A percentile compares a stretch with the other conserved stretches of the same genome.
phyloP scores from a whole-genome alignment of 2,329 filamentous ascomycete species.

The Ophiocordyceps robertsii region DNA sequence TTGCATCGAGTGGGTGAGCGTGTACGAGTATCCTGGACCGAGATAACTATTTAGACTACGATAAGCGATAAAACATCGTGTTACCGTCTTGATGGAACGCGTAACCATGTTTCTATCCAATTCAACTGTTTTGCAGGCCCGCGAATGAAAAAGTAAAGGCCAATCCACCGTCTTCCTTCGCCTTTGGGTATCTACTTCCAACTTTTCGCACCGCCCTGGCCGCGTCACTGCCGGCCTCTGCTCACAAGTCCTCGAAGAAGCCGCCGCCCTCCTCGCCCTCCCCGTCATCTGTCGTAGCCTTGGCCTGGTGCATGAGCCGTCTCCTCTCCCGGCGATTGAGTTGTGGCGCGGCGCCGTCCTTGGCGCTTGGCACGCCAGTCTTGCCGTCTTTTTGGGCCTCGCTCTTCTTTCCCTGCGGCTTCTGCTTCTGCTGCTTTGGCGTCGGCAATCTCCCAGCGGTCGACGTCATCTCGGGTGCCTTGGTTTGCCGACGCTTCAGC shows the following conservation, averaged over 20 bases:
- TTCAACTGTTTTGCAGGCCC: too few relatives aligned
- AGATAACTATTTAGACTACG: too few relatives aligned
- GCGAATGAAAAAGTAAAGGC: too few relatives aligned
- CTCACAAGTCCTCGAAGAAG: conserved; percentile 36
- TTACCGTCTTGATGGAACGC: too few relatives aligned
- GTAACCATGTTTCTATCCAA: too few relatives aligned
- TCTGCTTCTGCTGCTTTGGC: background rate
- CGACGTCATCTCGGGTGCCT: background rate
- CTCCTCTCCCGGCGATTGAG: conserved; percentile 23
- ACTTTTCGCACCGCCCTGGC: too few relatives aligned
- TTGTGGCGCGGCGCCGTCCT: conserved; percentile 11
- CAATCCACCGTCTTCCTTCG: too few relatives aligned
- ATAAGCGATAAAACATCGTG: too few relatives aligned
- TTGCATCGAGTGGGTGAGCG: too few relatives aligned
- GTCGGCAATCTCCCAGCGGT: background rate
- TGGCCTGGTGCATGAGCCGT: conserved; percentile 19
- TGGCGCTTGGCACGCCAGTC: conserved; percentile 7
- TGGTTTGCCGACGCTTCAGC: conserved; percentile 4
- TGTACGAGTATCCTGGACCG: too few relatives aligned
- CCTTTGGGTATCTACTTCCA: too few relatives aligned
- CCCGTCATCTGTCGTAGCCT: conserved; percentile 22
- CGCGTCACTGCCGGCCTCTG: too few relatives aligned
- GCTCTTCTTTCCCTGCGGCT: conserved; percentile 6
- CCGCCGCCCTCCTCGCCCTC: conserved; percentile 38
- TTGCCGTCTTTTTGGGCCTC: conserved; percentile 8